Conservation (phyloP, 2,329 filamentous ascomycete species). For the Penicillium vulpinum region DNA sequence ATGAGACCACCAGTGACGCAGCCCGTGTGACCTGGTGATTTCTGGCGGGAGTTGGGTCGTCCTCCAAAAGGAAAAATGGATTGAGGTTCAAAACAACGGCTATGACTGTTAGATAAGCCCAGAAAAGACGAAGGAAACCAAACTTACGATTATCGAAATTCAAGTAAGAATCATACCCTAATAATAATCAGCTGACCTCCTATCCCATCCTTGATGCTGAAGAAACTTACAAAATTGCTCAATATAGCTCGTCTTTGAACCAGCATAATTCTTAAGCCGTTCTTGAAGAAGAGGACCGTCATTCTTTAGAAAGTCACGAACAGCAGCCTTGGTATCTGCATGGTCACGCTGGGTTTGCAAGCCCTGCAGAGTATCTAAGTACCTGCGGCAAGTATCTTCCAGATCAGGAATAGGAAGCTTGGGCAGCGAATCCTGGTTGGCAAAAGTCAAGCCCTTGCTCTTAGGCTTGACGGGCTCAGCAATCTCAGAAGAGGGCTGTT, state of each 20-base stretch:
- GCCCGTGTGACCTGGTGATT: slow-evolving; percentile 96
- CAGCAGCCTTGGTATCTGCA: slow-evolving; percentile 74
- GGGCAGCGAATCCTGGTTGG: slow-evolving; percentile 81
- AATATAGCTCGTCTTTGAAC: slow-evolving; percentile 91
- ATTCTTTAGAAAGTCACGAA: slow-evolving; percentile 75
- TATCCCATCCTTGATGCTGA: background rate
- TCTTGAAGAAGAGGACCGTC: slow-evolving; percentile 87
- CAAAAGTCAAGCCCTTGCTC: slow-evolving; percentile 78
- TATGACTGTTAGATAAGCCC: slow-evolving; percentile 23
- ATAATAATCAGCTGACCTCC: slow-evolving; percentile 6
- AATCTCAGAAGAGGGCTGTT: slow-evolving; percentile 9
- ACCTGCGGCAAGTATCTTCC: slow-evolving; percentile 73
- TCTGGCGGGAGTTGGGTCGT: slow-evolving; percentile 92
- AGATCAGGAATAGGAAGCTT: slow-evolving; percentile 93
- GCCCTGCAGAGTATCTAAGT: slow-evolving; percentile 75
- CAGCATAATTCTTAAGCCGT: slow-evolving; percentile 85
- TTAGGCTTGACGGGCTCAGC: slow-evolving; percentile 30
- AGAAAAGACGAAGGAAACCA: background rate
- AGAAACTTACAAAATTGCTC: slow-evolving; percentile 87
- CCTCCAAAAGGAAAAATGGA: slow-evolving; percentile 94
- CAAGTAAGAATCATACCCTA: slow-evolving; percentile 97
- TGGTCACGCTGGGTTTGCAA: slow-evolving; percentile 80
- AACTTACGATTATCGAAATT: slow-evolving; percentile 83
- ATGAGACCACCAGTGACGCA: slow-evolving; percentile 85
- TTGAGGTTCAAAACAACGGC: slow-evolving; percentile 95